These are phyloP conservation scores for Linum usitatissimum DNA, from an alignment of 345 rosid species.

Conservation along the genomic window DNA sequence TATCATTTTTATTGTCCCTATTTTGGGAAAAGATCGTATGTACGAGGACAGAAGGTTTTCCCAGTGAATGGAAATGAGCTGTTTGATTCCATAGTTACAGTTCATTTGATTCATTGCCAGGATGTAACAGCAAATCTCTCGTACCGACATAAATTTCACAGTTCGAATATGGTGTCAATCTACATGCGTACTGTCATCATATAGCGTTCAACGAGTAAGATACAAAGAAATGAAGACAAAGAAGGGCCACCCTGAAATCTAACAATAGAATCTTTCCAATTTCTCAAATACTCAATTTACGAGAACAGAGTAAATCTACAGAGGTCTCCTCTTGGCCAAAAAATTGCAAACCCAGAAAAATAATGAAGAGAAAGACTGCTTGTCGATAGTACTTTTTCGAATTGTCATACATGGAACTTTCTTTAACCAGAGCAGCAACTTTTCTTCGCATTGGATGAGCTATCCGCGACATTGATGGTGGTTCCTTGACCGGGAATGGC, in stretches of 20 bases:
- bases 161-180: neutral
- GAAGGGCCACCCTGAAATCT: constrained; percentile 8
- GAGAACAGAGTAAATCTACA: constrained; percentile 17
- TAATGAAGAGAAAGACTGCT: neutral
- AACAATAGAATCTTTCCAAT: constrained; percentile 8
- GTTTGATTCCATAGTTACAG: constrained; percentile 1
- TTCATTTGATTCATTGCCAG: neutral
- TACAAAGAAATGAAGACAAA: constrained; percentile 6
- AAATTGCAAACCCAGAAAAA: constrained; percentile 2
- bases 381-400: constrained; percentile 3
- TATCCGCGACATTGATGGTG: constrained; percentile 19
- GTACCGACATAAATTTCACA: neutral
- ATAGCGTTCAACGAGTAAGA: constrained; percentile 2
- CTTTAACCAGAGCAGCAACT: constrained; percentile 19
- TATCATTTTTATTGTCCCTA: neutral
- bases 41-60: neutral
- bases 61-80: constrained; percentile 3
- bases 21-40: neutral
- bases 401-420: neutral
- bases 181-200: constrained; percentile 14
- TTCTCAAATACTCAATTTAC: constrained; percentile 13
- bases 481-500: constrained; percentile 23
- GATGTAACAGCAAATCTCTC: neutral
- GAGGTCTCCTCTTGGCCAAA: constrained; percentile 14
- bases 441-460: constrained; percentile 10